Evolutionary conservation across 805 yeast genomes (phyloP).

Genomic region (Saccharomyces cerevisiae): DNA sequence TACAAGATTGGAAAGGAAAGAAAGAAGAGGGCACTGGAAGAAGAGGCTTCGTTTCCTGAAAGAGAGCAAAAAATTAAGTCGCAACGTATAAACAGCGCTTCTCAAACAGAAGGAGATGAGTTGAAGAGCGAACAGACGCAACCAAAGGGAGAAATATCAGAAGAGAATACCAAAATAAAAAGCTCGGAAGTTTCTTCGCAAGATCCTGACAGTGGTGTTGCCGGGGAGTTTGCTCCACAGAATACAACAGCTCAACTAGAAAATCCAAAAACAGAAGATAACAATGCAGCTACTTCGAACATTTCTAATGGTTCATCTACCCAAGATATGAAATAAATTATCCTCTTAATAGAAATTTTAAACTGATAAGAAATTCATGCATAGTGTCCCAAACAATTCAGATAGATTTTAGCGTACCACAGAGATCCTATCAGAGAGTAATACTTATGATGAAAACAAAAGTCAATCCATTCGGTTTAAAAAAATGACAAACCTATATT

Average conservation of each 20-base stretch:
- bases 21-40: conserved; percentile 13
- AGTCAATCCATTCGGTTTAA: too few relatives aligned
- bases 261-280: not conserved
- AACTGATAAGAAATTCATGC: not conserved
- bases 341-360: not conserved
- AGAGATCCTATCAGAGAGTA: not conserved
- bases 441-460: not conserved
- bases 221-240: not conserved
- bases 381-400: not conserved
- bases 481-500: too few relatives aligned
- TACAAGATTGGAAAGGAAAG: conserved; percentile 9
- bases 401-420: not conserved
- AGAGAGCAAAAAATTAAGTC: conserved; percentile 8
- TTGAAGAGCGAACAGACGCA: not conserved
- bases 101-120: not conserved
- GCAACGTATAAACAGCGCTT: not conserved
- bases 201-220: not conserved
- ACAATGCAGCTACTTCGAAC: not conserved
- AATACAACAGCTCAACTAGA: not conserved
- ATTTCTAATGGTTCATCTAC: not conserved
- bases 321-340: not conserved
- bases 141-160: not conserved
- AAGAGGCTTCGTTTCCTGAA: conserved; percentile 4
- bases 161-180: not conserved
- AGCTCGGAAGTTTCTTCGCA: not conserved